phyloP scores from a whole-genome alignment of 2,329 filamentous ascomycete genomes.

The Ophiostoma triangulosporum region DNA sequence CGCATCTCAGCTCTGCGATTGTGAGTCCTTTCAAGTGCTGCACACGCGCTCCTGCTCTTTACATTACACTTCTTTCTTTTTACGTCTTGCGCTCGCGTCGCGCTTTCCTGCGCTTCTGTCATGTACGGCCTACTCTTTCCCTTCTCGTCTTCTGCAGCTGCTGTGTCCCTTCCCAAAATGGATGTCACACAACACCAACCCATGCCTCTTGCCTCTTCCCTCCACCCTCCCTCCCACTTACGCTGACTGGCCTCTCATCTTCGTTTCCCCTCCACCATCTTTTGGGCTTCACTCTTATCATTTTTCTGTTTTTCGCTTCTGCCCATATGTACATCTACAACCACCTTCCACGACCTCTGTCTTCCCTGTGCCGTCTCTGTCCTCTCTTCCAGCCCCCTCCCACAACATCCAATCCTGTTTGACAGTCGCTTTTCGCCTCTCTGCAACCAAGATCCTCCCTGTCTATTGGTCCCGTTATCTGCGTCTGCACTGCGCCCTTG shows the following conservation, averaged over 20 bases:
- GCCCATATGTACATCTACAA: background rate
- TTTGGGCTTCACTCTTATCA: constrained; percentile 1
- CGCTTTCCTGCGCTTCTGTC: background rate
- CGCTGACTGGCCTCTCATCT: constrained; percentile 10
- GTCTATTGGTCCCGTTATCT: constrained; percentile 12
- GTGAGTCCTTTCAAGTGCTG: background rate
- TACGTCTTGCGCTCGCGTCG: background rate
- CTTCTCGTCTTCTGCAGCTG: background rate
- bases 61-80: background rate
- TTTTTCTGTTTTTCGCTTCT: background rate
- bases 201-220: background rate
- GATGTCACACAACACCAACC: constrained; percentile 13
- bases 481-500: constrained; percentile 11
- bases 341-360: background rate
- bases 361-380: background rate
- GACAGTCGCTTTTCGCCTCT: background rate
- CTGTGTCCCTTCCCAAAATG: constrained; percentile 2
- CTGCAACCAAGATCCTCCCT: constrained; percentile 4
- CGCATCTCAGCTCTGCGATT: background rate
- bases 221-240: background rate
- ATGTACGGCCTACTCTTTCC: background rate
- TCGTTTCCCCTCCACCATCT: constrained; percentile 3
- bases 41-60: background rate
- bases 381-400: constrained; percentile 1
- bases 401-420: constrained; percentile 11